Evolutionary conservation across 2,329 filamentous ascomycete genomes (phyloP), one percentile per base, ranked within the genome.

Genomic region (Fusarium sp.): DNA sequence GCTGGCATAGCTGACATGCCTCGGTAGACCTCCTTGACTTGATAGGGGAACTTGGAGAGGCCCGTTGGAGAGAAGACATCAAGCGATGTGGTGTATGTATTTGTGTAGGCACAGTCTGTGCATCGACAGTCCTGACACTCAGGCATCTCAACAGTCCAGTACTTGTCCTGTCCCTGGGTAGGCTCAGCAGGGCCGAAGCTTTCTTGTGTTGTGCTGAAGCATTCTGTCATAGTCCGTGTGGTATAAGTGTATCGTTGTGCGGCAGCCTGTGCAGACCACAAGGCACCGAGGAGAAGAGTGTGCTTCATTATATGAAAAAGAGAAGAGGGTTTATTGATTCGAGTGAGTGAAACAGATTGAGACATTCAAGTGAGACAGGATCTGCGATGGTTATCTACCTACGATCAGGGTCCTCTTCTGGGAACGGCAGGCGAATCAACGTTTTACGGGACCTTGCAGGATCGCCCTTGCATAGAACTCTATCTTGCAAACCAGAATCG

Each of bases 231-330:
- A 3, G 65, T 73, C 20, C 56, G 52, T 11, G 71, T 72, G 21
- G 70, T 69, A 36, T 73, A 73, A 49, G 65, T 73, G 40, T 73
- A 73, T 56, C 65, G 66, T 44, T 72, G 64, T 15, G 69, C 69
- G 23, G 55, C 54, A 34, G 47, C 50, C 23, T 63, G 64, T 34
- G 56, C 32, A 23, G 57, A 58, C 46, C 57, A 62, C 26, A 64
- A 23, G 4, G 60, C 43, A 39, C 39, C 17, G 10, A 69, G 43
- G 32, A 71, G 21, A 8, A 59, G 38, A 24, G 40, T 30, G 34
- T 46, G 17, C 40, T 73, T 73, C 70, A 73, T 73, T 39, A 42
- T 46, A 64, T 52, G 20, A 36, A 30, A 17, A 15, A 20, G n/a
- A 19, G 45, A 40, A 55, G 38, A 60, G 15, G 24, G 12, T 40